A percentile compares a stretch with the other conserved stretches of the same genome.
Evolutionary conservation across 2,329 filamentous ascomycete genomes (phyloP).

Genomic region (Ophiostoma sp.): DNA sequence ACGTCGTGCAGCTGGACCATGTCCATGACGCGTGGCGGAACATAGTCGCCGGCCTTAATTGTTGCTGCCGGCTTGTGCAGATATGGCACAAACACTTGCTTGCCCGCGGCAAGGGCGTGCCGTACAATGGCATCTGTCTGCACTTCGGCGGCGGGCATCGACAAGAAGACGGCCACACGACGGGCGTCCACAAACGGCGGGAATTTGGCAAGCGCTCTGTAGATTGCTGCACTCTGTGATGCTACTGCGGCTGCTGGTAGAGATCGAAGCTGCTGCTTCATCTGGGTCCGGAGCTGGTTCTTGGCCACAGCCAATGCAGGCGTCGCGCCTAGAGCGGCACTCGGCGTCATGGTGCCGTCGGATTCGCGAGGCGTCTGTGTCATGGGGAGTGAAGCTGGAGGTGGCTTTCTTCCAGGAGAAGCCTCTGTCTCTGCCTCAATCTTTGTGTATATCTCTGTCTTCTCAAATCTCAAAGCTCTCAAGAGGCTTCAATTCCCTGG

Average conservation of each 20-base stretch:
- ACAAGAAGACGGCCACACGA: slow-evolving; percentile 82
- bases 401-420: too few relatives aligned
- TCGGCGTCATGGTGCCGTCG: slow-evolving; percentile 1
- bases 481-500: background rate
- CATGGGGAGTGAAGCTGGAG: background rate
- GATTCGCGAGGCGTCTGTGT: background rate
- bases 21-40: slow-evolving; percentile 77
- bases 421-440: background rate
- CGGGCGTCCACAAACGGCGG: slow-evolving; percentile 73
- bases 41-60: slow-evolving; percentile 40
- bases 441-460: background rate
- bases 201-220: slow-evolving; percentile 64
- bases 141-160: slow-evolving; percentile 86
- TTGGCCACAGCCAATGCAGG: slow-evolving; percentile 67
- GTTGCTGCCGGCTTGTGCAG: slow-evolving; percentile 63
- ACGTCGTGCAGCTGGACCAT: slow-evolving; percentile 80
- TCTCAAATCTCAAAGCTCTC: background rate
- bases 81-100: slow-evolving; percentile 89
- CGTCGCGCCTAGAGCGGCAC: slow-evolving; percentile 41
- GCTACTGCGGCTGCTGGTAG: slow-evolving; percentile 63
- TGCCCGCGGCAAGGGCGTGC: slow-evolving; percentile 74
- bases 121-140: slow-evolving; percentile 80
- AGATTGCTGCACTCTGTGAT: slow-evolving; percentile 68
- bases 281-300: slow-evolving; percentile 68
- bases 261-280: slow-evolving; percentile 65